Evolutionary conservation across 352 stramenopile species (phyloP).

Genomic region (Pilasporangium apinafurcum): DNA sequence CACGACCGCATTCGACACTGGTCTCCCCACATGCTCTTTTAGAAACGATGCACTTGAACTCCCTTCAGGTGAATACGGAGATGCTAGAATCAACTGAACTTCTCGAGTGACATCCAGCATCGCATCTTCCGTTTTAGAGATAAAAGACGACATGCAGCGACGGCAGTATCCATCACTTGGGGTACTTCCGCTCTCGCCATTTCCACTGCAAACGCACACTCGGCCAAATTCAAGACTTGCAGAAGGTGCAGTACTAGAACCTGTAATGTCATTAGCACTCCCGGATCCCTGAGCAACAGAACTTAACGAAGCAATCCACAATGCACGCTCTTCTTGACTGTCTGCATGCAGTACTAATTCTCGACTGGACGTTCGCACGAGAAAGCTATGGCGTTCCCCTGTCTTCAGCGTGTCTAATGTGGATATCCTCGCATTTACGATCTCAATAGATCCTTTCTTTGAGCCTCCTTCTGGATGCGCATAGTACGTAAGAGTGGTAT

Average conservation of each 20-base stretch:
- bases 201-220: constrained; percentile 51
- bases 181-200: constrained; percentile 13
- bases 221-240: constrained; percentile 25
- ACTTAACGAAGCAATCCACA: constrained; percentile 70
- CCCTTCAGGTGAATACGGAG: constrained; percentile 79
- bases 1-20: constrained; percentile 42
- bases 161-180: constrained; percentile 38
- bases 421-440: constrained; percentile 46
- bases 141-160: constrained; percentile 74
- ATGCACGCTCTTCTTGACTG: constrained; percentile 74
- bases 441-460: constrained; percentile 66
- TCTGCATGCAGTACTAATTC: constrained; percentile 77
- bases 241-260: constrained; percentile 6
- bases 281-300: constrained; percentile 41
- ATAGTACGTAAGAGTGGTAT: constrained; percentile 66
- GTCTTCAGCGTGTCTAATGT: constrained; percentile 76
- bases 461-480: constrained; percentile 65
- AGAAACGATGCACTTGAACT: constrained; percentile 68
- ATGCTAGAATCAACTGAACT: constrained; percentile 77
- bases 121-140: constrained; percentile 70
- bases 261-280: constrained; percentile 9
- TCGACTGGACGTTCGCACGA: constrained; percentile 49
- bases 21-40: constrained; percentile 48
- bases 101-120: constrained; percentile 69
- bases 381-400: constrained; percentile 75